A percentile compares a stretch with the other conserved stretches of the same genome.
Conservation (phyloP, 805 yeast genomes). For the Candida parachauliodes region DNA sequence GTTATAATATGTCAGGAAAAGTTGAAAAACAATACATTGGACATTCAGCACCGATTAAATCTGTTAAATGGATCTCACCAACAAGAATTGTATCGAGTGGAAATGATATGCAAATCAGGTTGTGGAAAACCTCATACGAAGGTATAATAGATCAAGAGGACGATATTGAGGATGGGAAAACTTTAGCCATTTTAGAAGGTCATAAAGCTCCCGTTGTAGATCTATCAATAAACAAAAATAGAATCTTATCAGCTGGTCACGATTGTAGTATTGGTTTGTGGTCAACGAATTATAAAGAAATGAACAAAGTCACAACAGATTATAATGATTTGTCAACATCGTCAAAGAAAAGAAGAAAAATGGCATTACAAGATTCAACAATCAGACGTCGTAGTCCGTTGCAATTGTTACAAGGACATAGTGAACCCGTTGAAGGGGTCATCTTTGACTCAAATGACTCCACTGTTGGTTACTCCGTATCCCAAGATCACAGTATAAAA, state of each 20-base stretch:
- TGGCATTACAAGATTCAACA: constrained; percentile 72
- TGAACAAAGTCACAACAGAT: constrained; percentile 56
- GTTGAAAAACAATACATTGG: constrained; percentile 80
- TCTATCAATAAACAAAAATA: constrained; percentile 56
- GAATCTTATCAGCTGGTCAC: constrained; percentile 80
- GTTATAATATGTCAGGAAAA: constrained; percentile 79
- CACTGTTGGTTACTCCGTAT: constrained; percentile 87
- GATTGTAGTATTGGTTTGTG: constrained; percentile 81
- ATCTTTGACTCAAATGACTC: constrained; percentile 68
- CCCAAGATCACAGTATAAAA: constrained; percentile 91
- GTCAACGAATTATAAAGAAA: constrained; percentile 84
- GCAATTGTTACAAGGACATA: constrained; percentile 73
- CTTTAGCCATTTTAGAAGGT: constrained; percentile 83
- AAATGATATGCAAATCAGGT: constrained; percentile 80
- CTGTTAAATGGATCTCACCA: constrained; percentile 74
- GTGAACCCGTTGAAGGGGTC: constrained; percentile 84
- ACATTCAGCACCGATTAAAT: constrained; percentile 81
- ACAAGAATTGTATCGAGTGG: constrained; percentile 81
- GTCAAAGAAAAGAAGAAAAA: constrained; percentile 81
- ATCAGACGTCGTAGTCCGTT: constrained; percentile 81
- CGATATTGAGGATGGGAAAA: constrained; percentile 61
- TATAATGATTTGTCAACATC: constrained; percentile 61
- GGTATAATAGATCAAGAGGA: constrained; percentile 34
- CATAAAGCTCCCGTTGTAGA: constrained; percentile 86
- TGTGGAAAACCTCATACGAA: constrained; percentile 72